These are phyloP conservation scores for Torrubiellomyces zombiae DNA, from an alignment of 2,329 filamentous ascomycete species.

Conservation along the genomic window DNA sequence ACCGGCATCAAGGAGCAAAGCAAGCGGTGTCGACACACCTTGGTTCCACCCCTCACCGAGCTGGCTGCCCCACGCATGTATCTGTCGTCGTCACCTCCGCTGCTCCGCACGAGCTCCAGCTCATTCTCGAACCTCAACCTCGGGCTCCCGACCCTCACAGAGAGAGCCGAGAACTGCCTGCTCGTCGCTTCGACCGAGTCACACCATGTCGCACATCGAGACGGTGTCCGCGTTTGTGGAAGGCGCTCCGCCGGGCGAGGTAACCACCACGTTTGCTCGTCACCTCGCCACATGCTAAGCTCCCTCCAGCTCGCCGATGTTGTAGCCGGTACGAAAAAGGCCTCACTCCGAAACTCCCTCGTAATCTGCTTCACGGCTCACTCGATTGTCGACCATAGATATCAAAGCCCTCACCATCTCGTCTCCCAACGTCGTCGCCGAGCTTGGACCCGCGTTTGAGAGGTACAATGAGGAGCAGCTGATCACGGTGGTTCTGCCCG, in stretches of 20 bases:
- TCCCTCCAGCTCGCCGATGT: conserved; percentile 61
- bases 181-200: neutral
- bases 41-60: no score
- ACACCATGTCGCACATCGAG: conserved; percentile 20
- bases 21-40: no score
- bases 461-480: conserved; percentile 97
- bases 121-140: no score
- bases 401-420: conserved; percentile 73
- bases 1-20: no score
- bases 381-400: conserved; percentile 36
- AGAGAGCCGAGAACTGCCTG: no score
- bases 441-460: conserved; percentile 69
- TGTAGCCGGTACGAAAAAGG: conserved; percentile 54
- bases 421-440: conserved; percentile 48
- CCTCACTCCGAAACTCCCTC: neutral
- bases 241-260: conserved; percentile 91
- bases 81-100: no score
- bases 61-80: no score
- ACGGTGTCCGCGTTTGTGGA: conserved; percentile 71
- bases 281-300: conserved; percentile 13
- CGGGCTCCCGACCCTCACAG: no score
- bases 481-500: conserved; percentile 73
- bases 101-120: no score
- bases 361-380: neutral
- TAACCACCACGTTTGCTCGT: conserved; percentile 25